Conservation (phyloP, 805 yeast species). For the Debaryomyces prosopidis region DNA sequence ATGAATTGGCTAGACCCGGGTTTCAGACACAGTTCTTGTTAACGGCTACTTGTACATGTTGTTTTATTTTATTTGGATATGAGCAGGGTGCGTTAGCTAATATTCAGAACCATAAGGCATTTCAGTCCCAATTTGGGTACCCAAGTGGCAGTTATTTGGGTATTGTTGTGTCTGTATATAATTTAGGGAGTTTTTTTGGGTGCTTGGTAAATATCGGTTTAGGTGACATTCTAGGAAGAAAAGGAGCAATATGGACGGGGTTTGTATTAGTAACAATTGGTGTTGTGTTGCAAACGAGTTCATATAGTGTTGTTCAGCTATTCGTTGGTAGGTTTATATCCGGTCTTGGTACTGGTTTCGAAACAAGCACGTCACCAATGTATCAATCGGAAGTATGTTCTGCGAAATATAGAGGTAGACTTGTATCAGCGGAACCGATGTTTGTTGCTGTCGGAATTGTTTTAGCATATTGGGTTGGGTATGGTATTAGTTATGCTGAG, state of each 20-base stretch:
- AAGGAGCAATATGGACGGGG: slow-evolving; percentile 27
- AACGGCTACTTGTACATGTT: too few relatives aligned
- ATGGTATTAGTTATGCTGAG: slow-evolving; percentile 37
- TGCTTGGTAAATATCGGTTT: slow-evolving; percentile 29
- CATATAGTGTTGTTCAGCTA: slow-evolving; percentile 25
- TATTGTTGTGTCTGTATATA: slow-evolving; percentile 28
- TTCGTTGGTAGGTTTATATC: slow-evolving; percentile 45
- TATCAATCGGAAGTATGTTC: slow-evolving; percentile 47
- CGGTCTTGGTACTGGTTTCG: slow-evolving; percentile 43
- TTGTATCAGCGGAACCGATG: slow-evolving; percentile 38
- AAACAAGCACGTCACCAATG: slow-evolving; percentile 43
- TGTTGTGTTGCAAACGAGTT: slow-evolving; percentile 26
- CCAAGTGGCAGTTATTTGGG: slow-evolving; percentile 12
- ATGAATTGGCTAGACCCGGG: too few relatives aligned
- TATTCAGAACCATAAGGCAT: not conserved
- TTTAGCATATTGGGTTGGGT: slow-evolving; percentile 29
- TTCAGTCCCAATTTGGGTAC: not conserved
- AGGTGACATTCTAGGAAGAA: slow-evolving; percentile 34
- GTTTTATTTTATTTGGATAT: not conserved
- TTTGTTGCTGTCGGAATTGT: slow-evolving; percentile 39
- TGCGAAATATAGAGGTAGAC: slow-evolving; percentile 34
- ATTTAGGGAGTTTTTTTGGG: slow-evolving; percentile 21
- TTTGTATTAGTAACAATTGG: slow-evolving; percentile 28
- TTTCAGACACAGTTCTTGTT: too few relatives aligned
- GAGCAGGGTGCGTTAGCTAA: not conserved